Percentiles rank a stretch among this genome's conserved stretches.
phyloP scores from a whole-genome alignment of 495 filamentous ascomycete genomes.

The Penicillium egyptiacum region DNA sequence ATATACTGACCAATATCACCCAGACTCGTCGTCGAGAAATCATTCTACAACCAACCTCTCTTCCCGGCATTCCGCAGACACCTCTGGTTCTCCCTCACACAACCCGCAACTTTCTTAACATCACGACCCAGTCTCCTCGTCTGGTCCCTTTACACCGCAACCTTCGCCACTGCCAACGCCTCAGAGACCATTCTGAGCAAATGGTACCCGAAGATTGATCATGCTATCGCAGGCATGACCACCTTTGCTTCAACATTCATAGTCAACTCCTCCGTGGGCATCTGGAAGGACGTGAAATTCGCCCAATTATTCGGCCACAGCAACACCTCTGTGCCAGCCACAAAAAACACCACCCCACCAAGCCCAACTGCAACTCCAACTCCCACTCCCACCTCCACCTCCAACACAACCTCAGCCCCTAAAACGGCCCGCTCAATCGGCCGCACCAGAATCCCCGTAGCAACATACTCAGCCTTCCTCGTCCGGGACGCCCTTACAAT shows the following conservation, averaged over 20 bases:
- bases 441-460: conserved; percentile 53
- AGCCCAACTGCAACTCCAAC: conserved; percentile 34
- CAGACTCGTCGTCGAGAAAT: conserved; percentile 76
- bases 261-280: conserved; percentile 43
- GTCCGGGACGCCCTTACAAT: conserved; percentile 80
- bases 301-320: conserved; percentile 43
- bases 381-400: conserved; percentile 29
- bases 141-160: conserved; percentile 80
- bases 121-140: conserved; percentile 78
- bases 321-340: conserved; percentile 13
- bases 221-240: conserved; percentile 46
- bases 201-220: conserved; percentile 47
- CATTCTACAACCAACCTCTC: conserved; percentile 71
- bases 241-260: conserved; percentile 40
- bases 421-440: conserved; percentile 31
- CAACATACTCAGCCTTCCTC: conserved; percentile 64
- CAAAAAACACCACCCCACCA: conserved; percentile 48
- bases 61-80: conserved; percentile 61
- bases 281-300: conserved; percentile 51
- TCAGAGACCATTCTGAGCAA: conserved; percentile 48
- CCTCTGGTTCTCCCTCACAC: conserved; percentile 58
- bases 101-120: conserved; percentile 67
- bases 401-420: conserved; percentile 32
- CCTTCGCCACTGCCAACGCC: conserved; percentile 81
- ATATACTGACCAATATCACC: conserved; percentile 7